Conservation (phyloP, 2,329 filamentous ascomycete species). For the Stemphylium beticola region DNA sequence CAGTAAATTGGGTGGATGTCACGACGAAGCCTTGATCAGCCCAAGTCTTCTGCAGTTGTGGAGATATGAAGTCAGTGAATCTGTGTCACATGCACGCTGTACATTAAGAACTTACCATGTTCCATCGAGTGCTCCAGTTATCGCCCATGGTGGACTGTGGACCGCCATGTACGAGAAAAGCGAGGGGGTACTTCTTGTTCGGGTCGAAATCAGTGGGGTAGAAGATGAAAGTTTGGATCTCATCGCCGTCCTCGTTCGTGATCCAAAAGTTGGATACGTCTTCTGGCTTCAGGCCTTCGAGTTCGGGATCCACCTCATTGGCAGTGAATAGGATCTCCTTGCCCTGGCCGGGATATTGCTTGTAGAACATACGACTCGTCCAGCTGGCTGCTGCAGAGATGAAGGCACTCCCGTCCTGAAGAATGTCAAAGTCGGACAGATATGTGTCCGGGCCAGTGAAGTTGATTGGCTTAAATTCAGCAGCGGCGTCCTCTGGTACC, state of each 20-base stretch:
- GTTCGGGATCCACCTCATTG: constrained; percentile 67
- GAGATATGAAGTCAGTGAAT: no score
- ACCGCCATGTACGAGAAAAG: constrained; percentile 82
- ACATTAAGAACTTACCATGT: no score
- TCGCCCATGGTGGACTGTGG: constrained; percentile 77
- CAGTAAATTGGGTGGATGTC: constrained; percentile 81
- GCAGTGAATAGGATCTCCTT: constrained; percentile 62
- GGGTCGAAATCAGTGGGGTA: constrained; percentile 69
- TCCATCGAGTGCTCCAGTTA: constrained; percentile 82
- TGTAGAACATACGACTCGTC: constrained; percentile 45
- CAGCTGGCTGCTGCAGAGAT: constrained; percentile 41
- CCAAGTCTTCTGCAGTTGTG: no score
- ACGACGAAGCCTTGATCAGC: constrained; percentile 87
- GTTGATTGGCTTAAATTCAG: constrained; percentile 51
- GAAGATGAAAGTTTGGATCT: constrained; percentile 71
- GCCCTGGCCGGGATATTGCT: constrained; percentile 29
- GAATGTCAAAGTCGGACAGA: constrained; percentile 57
- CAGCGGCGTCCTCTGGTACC: constrained; percentile 64
- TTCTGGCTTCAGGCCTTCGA: constrained; percentile 66
- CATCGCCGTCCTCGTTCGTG: constrained; percentile 62
- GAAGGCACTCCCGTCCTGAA: constrained; percentile 62
- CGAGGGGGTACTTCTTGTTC: constrained; percentile 76
- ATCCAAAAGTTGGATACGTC: constrained; percentile 75
- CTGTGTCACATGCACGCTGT: no score
- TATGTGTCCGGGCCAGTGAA: constrained; percentile 53